phyloP scores from a whole-genome alignment of 208 protist species.

The Wallacemonas collosoma region DNA sequence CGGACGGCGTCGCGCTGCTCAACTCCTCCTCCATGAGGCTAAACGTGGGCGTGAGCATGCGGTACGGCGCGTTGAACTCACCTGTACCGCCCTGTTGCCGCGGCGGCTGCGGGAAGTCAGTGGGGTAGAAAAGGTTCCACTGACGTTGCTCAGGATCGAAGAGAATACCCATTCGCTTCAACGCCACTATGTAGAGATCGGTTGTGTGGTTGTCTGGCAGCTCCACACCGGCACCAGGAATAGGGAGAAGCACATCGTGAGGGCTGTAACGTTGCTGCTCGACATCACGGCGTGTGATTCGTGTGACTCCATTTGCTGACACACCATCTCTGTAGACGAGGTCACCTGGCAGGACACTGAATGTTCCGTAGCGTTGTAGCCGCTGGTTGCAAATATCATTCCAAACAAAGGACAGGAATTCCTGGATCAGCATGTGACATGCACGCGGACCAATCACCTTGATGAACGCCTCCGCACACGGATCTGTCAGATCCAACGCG shows the following conservation, averaged over 20 bases:
- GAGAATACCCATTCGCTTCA: conserved; percentile 75
- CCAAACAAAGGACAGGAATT: conserved; percentile 89
- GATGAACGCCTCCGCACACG: conserved; percentile 83
- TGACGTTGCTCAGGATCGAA: conserved; percentile 81
- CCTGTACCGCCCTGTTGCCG: conserved; percentile 2
- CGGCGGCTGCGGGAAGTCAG: conserved; percentile 3
- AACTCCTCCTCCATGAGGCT: conserved; percentile 78
- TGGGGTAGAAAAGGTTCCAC: conserved; percentile 75
- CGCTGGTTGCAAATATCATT: conserved; percentile 90
- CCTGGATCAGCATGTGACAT: conserved; percentile 77
- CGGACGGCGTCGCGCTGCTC: conserved; percentile 35
- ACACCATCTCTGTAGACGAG: conserved; percentile 41
- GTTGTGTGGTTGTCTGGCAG: conserved; percentile 88
- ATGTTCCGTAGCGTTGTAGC: conserved; percentile 83
- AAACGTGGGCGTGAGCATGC: conserved; percentile 63
- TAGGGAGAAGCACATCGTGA: conserved; percentile 78
- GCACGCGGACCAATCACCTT: conserved; percentile 71
- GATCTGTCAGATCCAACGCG: conserved; percentile 31
- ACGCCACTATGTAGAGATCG: conserved; percentile 81
- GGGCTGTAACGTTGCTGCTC: conserved; percentile 53
- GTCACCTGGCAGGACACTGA: conserved; percentile 81
- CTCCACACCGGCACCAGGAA: conserved; percentile 69
- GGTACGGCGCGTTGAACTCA: conserved; percentile 39
- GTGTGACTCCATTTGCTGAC: conserved; percentile 18
- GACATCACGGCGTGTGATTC: conserved; percentile 51